Base-by-base conservation (phyloP, 768 basidiomycete species). In the Phanerochaete sordida region DNA sequence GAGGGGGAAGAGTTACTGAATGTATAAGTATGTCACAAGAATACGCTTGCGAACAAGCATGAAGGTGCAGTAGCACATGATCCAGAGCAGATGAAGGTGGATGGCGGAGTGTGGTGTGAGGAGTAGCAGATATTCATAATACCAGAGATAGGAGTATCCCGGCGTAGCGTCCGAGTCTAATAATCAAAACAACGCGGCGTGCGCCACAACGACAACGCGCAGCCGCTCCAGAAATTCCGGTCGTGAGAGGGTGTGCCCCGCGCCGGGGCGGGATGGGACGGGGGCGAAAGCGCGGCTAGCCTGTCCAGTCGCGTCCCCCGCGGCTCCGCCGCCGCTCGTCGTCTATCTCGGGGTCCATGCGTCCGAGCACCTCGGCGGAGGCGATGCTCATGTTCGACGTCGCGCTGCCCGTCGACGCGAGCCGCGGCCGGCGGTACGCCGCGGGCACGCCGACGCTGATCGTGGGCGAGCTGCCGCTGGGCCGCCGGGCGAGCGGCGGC, bases 301-400 rank as follows among this genome's bases (percentile, higher is more conserved):
- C 23, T 11, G 35, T 39, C 53, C 53, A 54, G 31, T 54, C 53
- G 21, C 35, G 53, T 11, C 35, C 37, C 2, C 27, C 21, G 23
- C 53, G 33, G 26, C 37, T 39, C 3, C 53, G 53, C 35, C 58
- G 43, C 56, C 64, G 49, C 56, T 61, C 59, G 21, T 71, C 70
- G 39, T 68, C 69, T 0, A 63, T 33, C 63, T 76, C 75, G 33
- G 76, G 68, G 53, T 85, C 84, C 75, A 86, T 74, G 64, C 78
- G 68, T 43, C 84, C 84, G 57, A 86, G 74, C 7, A 85, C 82
- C 71, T 86, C 84, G 62, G 72, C 74, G 26, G 74, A 75, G 21
- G 68, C 74, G 56, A 73, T 70, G 77, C 79, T 64, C 73, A 81
- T 53, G 73, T 81, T 70, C 60, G 73, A 69, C 63, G 72, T 66